Evolutionary conservation across 129 eudicot species (phyloP).

Genomic region (Dittrichia graveolens): DNA sequence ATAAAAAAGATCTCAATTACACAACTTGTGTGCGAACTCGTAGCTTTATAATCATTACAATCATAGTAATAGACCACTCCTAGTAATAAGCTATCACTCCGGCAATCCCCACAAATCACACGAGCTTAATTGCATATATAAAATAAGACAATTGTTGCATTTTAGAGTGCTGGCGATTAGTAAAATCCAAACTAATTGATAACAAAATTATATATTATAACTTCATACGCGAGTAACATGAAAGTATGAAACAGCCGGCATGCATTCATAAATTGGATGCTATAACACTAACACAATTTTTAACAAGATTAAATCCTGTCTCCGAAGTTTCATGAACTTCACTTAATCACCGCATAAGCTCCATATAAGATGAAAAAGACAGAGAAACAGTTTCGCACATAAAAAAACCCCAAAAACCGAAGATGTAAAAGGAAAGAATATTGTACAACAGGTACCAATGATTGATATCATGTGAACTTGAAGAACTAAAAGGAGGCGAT

Average conservation of each 20-base stretch:
- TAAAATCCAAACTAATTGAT: neutral
- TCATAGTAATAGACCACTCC: neutral
- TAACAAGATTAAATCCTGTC: neutral
- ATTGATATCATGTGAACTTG: neutral
- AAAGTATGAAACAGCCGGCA: neutral
- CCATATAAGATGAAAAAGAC: neutral
- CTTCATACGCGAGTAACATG: neutral
- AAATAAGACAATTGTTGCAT: neutral
- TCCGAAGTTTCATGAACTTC: neutral
- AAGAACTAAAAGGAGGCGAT: neutral
- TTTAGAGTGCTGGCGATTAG: neutral
- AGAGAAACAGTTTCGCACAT: neutral
- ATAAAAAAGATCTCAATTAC: neutral
- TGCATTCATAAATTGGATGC: conserved; percentile 7
- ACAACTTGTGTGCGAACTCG: neutral
- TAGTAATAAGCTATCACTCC: neutral
- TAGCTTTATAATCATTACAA: neutral
- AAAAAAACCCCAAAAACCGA: conserved; percentile 11
- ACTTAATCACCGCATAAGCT: neutral
- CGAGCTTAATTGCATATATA: neutral
- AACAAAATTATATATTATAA: neutral
- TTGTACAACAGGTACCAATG: neutral
- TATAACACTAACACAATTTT: neutral
- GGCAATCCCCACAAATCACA: neutral
- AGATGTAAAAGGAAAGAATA: neutral